Percentiles rank a stretch among this genome's conserved stretches.
Evolutionary conservation across 2,329 filamentous ascomycete genomes (phyloP).

Genomic region (Ophiocordyceps camponoti-leonardi): DNA sequence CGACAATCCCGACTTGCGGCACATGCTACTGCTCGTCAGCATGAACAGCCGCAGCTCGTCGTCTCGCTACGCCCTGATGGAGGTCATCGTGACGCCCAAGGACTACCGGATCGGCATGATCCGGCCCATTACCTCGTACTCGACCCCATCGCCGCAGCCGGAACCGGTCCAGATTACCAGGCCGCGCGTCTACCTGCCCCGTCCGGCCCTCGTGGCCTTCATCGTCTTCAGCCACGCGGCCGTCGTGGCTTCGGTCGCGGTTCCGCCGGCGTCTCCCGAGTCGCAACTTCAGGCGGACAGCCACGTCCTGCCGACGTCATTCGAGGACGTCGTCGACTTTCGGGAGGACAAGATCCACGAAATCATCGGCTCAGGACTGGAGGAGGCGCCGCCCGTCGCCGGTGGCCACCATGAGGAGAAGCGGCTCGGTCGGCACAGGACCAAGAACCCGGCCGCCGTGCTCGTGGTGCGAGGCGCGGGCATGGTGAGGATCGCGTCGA

Average conservation of each 20-base stretch:
- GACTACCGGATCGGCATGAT: conserved; percentile 43
- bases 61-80: conserved; percentile 58
- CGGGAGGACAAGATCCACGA: conserved; percentile 46
- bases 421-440: conserved; percentile 32
- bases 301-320: conserved; percentile 45
- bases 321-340: conserved; percentile 78
- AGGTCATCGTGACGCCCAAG: conserved; percentile 42
- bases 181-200: conserved; percentile 61
- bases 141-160: conserved; percentile 27
- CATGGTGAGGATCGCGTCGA: conserved; percentile 39
- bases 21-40: conserved; percentile 44
- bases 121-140: conserved; percentile 50
- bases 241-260: conserved; percentile 57
- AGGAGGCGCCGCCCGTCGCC: conserved; percentile 30
- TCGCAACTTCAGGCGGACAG: conserved; percentile 56
- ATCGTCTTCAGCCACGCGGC: conserved; percentile 64
- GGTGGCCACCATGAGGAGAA: conserved; percentile 22
- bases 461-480: conserved; percentile 47
- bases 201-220: conserved; percentile 65
- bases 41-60: conserved; percentile 30
- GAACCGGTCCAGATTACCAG: conserved; percentile 17
- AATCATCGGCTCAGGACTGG: conserved; percentile 45
- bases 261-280: conserved; percentile 52
- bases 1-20: conserved; percentile 34
- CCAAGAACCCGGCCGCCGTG: conserved; percentile 44